Evolutionary conservation across 306 rosid species (phyloP), one percentile per base, ranked within the genome.

Genomic region (Biancaea sappan): DNA sequence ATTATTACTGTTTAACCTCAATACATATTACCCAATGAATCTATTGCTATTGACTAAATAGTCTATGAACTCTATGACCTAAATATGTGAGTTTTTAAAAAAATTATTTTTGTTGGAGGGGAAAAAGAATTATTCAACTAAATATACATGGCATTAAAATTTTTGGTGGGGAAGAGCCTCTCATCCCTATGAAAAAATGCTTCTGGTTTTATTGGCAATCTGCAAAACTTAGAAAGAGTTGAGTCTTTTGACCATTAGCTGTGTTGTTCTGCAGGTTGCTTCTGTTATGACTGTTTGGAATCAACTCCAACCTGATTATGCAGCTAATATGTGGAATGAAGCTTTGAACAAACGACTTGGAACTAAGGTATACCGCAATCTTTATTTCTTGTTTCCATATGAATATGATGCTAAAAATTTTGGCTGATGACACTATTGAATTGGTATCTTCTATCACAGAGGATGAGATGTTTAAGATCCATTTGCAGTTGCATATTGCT

Each of bases 201-300:
- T 57, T 40, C 40, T 50, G 31, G 28, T 24, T 77, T 77, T 51
- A 34, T 59, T 38, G 29, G 37, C 31, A 62, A 37, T 37, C 48
- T 15, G 19, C 10, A 4, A 3, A 35, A 37, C 18, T 18, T 9
- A 21, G 43, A 14, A 3, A 2, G 48, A n/a, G 10, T 46, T 59
- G 28, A 38, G 35, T 44, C 32, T 68, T 52, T 77, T 80, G 50
- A 79, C 53, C 69, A 35, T 67, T 77, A 37, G 72, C 72, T 43
- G 46, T 66, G 40, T 81, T 72, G 51, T 61, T 77, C 66, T 50
- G 69, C 78, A 95, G 99, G 93, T 95, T 88, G 99, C 99, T 76
- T 95, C 98, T 69, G 90, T 84, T 35, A 95, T 95, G 99, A 92
- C 98, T 59, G 91, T 95, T 76, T 95, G 99, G 99, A 87, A 82